Base-by-base conservation (phyloP, 2,329 filamentous ascomycete genomes). In the Aspergillus flavus region DNA sequence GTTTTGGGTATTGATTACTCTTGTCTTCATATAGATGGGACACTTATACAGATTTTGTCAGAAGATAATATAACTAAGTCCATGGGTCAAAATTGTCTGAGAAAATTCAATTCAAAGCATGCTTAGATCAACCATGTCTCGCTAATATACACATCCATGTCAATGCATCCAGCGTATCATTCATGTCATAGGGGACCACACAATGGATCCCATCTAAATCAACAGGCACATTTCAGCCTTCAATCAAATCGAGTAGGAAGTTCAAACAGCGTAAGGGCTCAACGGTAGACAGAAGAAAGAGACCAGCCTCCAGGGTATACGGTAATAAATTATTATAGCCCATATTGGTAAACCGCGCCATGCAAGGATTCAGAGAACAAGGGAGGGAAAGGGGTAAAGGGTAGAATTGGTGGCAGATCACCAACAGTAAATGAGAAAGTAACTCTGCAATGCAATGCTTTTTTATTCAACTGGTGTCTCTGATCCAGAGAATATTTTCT, bases 401-500 rank as follows among this genome's bases (percentile, higher is more conserved):
- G 54, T 11, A 34, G 54, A n/a, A 61, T 57, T 28, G n/a, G 21
- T 57, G 52, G 32, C 28, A 46, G 14, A n/a, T 30, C 21, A 7
- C 48, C 9, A 46, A 57, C 52, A 14, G 10, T 16, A 34, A 54
- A 57, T 14, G 32, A 26, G 41, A 56, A 39, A 14, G 16, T 58
- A 57, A 16, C 21, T 30, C 28, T 52, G 48, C 48, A 32, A 52
- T 52, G 48, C 28, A 32, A 34, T 34, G 48, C 26, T 32, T 50
- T 50, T 32, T 10, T 21, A 30, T 50, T 61, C 58, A 68, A 43
- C 52, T 63, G 5, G 21, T 39, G 48, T 72, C 69, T 28, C 63
- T 68, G 55, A 77, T 67, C 72, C 74, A 74, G 34, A 72, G 63
- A 14, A 77, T 69, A 21, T 64, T 68, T 5, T 68, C 67, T n/a